Evolutionary conservation across 2,329 filamentous ascomycete species (phyloP), one percentile per base, ranked within the genome.

Genomic region (Exophiala viscosa): DNA sequence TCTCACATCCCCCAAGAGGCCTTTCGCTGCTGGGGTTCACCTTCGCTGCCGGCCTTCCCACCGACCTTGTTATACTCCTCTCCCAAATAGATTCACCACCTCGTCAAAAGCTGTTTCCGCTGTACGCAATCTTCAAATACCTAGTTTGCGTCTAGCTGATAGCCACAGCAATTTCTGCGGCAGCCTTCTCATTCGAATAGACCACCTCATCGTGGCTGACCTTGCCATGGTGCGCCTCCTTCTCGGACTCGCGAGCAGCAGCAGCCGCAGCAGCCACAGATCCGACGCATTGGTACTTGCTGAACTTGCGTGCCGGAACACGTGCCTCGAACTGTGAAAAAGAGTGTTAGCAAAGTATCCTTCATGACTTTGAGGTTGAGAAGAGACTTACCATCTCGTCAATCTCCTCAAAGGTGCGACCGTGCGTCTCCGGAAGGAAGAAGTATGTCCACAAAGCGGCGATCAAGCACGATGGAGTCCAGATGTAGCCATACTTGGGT

Each of bases 401-500:
- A 17, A 59, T 55, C 32, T 59, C 55, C 50, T 59, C 56, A 32
- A 59, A 54, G 1, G 46, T 59, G n/a, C 75, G 71, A 42, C 72
- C 76, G 64, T 80, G 79, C 45, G 77, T 76, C 61, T 81, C 78
- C 0, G 79, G 78, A 0, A 81, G 65, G 65, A 70, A 81, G 14
- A 55, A 52, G 13, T 20, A 59, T 8, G 50, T 53, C 56, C 56
- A 59, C 32, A 54, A 17, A 5, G 53, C 56, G 17, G 49, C 56
- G 39, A 59, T 35, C 18, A 50, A 35, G 45, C 56, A 59, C 15
- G 54, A 56, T 18, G 56, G 56, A 10, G 46, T 72, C 79, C 79
- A 83, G 48, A 82, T 80, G 58, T 78, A 82, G 2, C 79, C 75
- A 47, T 82, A 82, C 53, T 76, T 76, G 0, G 80, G 79, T 0